These are phyloP conservation scores for Globisporangium okanoganense DNA, from an alignment of 352 stramenopile species.

Conservation along the genomic window DNA sequence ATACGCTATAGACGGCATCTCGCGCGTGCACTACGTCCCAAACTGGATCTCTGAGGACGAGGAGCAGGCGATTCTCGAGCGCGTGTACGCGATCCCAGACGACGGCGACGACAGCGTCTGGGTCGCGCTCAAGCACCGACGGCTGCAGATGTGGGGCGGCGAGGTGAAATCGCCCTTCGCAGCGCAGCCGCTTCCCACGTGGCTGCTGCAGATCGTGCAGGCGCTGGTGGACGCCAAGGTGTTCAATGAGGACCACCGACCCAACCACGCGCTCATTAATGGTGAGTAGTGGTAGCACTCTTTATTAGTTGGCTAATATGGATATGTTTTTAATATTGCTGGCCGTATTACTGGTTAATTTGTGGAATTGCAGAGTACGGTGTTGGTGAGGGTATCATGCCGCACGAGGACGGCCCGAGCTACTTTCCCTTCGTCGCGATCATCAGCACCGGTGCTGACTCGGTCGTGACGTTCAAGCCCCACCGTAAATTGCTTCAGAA, in stretches of 20 bases:
- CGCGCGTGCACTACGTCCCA: conserved; percentile 52
- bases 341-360: neutral
- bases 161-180: conserved; percentile 52
- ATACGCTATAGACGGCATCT: conserved; percentile 34
- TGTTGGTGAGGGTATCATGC: conserved; percentile 60
- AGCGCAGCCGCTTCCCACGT: conserved; percentile 37
- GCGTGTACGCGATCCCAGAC: conserved; percentile 43
- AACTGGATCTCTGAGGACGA: conserved; percentile 60
- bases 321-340: neutral
- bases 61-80: conserved; percentile 49
- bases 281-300: conserved; percentile 25
- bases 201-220: conserved; percentile 50
- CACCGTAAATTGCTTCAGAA: conserved; percentile 32
- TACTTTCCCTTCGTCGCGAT: conserved; percentile 73
- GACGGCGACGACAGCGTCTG: conserved; percentile 30
- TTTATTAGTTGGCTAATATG: neutral
- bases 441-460: conserved; percentile 53
- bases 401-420: conserved; percentile 63
- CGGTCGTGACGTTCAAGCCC: conserved; percentile 49
- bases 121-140: conserved; percentile 60
- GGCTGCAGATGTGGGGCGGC: conserved; percentile 69
- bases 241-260: conserved; percentile 39
- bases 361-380: conserved; percentile 45
- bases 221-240: conserved; percentile 44
- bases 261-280: conserved; percentile 75